phyloP scores from a whole-genome alignment of 257 asterid genomes.

The Petrea volubilis region DNA sequence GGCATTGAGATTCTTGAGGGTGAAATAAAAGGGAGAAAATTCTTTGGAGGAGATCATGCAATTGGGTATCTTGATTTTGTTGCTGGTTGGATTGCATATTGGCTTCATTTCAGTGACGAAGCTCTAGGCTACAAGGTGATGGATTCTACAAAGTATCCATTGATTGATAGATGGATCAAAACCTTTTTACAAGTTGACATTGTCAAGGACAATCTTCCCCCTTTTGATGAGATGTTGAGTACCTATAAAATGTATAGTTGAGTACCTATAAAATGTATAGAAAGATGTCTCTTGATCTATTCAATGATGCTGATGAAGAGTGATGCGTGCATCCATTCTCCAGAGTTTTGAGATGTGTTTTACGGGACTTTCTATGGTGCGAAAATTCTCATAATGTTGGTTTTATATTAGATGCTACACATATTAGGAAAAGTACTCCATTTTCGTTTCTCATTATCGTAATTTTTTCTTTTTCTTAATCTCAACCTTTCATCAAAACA shows the following conservation, averaged over 20 bases:
- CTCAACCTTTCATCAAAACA: no score
- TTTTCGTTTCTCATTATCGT: no score
- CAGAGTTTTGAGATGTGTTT: no score
- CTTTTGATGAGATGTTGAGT: background rate
- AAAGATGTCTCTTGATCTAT: background rate
- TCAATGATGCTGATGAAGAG: background rate
- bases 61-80: background rate
- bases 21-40: background rate
- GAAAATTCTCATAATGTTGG: no score
- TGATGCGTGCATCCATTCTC: background rate
- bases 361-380: no score
- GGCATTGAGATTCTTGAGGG: background rate
- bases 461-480: no score
- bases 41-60: background rate
- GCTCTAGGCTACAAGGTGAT: background rate
- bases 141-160: background rate
- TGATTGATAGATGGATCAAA: background rate
- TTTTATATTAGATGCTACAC: no score
- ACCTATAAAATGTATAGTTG: background rate
- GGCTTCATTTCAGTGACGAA: background rate
- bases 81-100: background rate
- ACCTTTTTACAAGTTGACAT: background rate
- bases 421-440: no score
- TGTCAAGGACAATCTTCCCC: background rate
- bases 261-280: background rate